Conservation (phyloP, 768 basidiomycete genomes). For the Tremella yokohamensis region DNA sequence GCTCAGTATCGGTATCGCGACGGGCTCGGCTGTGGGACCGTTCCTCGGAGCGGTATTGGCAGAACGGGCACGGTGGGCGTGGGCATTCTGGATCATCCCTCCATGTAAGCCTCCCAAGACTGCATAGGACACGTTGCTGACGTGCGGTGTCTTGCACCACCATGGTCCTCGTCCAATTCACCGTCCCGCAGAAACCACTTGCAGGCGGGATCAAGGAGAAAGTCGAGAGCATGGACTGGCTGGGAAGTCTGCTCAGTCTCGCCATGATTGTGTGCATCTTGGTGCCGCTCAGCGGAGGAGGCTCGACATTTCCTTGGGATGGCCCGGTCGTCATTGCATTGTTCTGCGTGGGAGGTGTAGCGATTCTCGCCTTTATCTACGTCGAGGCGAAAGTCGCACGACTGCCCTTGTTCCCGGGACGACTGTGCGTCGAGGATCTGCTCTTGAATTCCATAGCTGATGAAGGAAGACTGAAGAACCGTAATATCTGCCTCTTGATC, state of each 20-base stretch:
- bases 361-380: slow-evolving; percentile 61
- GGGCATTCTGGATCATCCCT: slow-evolving; percentile 28
- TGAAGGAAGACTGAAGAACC: slow-evolving; percentile 17
- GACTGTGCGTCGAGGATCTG: slow-evolving; percentile 52
- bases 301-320: slow-evolving; percentile 68
- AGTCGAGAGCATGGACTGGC: slow-evolving; percentile 63
- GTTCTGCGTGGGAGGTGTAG: slow-evolving; percentile 58
- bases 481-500: slow-evolving; percentile 42
- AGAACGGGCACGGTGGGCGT: slow-evolving; percentile 12
- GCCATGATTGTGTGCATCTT: slow-evolving; percentile 63
- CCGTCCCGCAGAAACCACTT: slow-evolving; percentile 68
- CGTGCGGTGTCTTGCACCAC: slow-evolving; percentile 57
- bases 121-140: slow-evolving; percentile 21
- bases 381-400: slow-evolving; percentile 71
- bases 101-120: too few relatives aligned
- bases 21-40: slow-evolving; percentile 63
- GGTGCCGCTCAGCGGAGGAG: slow-evolving; percentile 72
- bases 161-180: slow-evolving; percentile 59
- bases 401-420: slow-evolving; percentile 70
- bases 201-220: slow-evolving; percentile 63
- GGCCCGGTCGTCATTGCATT: slow-evolving; percentile 65
- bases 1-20: slow-evolving; percentile 50
- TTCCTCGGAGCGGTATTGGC: slow-evolving; percentile 60
- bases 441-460: slow-evolving; percentile 12
- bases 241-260: slow-evolving; percentile 62